Evolutionary conservation across 345 rosid species (phyloP), one percentile per base, ranked within the genome.

Genomic region (Populus euphratica): DNA sequence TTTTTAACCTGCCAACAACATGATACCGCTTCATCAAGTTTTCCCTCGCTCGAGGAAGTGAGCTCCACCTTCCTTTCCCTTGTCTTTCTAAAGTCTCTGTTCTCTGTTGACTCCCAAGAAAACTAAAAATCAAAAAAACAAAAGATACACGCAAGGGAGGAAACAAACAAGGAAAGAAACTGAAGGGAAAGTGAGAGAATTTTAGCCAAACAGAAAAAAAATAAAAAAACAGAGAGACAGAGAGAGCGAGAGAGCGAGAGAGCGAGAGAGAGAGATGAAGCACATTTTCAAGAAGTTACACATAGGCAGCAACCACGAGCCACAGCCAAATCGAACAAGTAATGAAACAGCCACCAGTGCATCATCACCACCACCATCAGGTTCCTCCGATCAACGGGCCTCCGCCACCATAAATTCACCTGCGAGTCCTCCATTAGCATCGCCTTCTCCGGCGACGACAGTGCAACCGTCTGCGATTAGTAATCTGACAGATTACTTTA

Each of bases 251-350:
- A 31, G 0, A 33, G 35, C 0, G 35, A 4, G 36, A 33, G 35
- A 33, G 4, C 3, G 35, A 33, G 35, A 68, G 27, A 59, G 25
- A 69, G 77, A 84, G 78, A 96, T 96, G 98, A 96, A 87, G 86
- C 88, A 93, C 90, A 96, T 96, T 87, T 92, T 96, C 82, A 93
- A 89, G 91, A 96, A 92, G 88, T 87, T 96, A 11, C 99, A 96
- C 79, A 81, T 82, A 78, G 97, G 97, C 23, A 89, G 86, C 81
- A 86, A 76, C 81, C 91, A 92, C 77, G 94, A 94, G 75, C 87
- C 88, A 18, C 17, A 68, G 83, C 87, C 84, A 91, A 97, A 54
- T 85, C 91, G 63, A 91, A 88, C 87, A 97, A 93, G 73, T 59
- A 59, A 23, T 25, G 64, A 59, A 8, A 59, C 64, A 23, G 1